These are phyloP conservation scores for Elymus sibiricus DNA, from an alignment of 176 grass and related monocot genomes.

Conservation along the genomic window DNA sequence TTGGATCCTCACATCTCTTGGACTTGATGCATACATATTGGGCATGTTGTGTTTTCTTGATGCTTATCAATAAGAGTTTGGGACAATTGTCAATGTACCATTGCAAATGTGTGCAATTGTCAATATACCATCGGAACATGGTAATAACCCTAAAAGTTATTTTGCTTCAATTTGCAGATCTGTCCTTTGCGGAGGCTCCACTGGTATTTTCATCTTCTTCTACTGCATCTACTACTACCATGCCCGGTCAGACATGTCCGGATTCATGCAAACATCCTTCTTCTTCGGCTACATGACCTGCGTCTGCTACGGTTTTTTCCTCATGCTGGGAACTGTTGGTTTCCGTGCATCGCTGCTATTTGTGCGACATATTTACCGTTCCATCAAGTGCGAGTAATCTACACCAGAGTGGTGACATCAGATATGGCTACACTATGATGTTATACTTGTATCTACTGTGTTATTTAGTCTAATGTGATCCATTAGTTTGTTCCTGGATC, in stretches of 20 bases:
- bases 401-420: background rate
- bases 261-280: conserved; percentile 97
- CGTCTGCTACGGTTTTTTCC: conserved; percentile 94
- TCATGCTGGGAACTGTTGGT: conserved; percentile 84
- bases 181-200: conserved; percentile 86
- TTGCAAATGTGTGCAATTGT: background rate
- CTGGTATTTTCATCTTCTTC: conserved; percentile 83
- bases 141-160: background rate
- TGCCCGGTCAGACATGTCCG: conserved; percentile 91
- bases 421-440: background rate
- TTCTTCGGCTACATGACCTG: conserved; percentile 99
- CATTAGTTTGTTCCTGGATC: background rate
- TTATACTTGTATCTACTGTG: background rate
- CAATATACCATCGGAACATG: background rate
- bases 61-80: background rate
- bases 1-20: background rate
- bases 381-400: conserved; percentile 86
- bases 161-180: conserved; percentile 44
- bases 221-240: conserved; percentile 98
- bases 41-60: background rate
- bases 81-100: background rate
- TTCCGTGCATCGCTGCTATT: conserved; percentile 84
- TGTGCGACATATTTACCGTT: conserved; percentile 88
- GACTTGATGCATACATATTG: background rate
- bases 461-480: background rate